These are phyloP conservation scores for Colletotrichum truncatum DNA, from an alignment of 2,329 filamentous ascomycete species.

Conservation along the genomic window DNA sequence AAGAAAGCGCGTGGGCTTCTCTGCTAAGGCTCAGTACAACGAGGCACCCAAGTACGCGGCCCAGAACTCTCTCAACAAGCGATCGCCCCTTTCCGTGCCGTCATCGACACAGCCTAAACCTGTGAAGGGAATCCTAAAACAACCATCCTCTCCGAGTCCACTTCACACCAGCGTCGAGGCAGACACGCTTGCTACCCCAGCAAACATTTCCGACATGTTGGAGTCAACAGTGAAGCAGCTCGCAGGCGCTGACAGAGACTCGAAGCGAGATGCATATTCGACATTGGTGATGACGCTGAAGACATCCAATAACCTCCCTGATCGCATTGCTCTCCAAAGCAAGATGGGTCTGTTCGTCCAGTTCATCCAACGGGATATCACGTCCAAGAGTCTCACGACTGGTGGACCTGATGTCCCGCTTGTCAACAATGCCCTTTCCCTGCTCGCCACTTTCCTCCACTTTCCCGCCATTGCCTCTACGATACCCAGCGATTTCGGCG, in stretches of 20 bases:
- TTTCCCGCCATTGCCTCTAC: slow-evolving; percentile 75
- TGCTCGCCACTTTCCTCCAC: slow-evolving; percentile 81
- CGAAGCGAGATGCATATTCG: slow-evolving; percentile 86
- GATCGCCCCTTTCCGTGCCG: slow-evolving; percentile 51
- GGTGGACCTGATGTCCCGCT: slow-evolving; percentile 73
- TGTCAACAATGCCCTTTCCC: slow-evolving; percentile 78
- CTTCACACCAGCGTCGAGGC: slow-evolving; percentile 48
- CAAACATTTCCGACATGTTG: slow-evolving; percentile 80
- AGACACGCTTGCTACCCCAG: slow-evolving; percentile 47
- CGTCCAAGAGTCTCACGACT: slow-evolving; percentile 61
- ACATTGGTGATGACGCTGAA: slow-evolving; percentile 80
- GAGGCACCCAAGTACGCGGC: slow-evolving; percentile 58
- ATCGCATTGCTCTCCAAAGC: slow-evolving; percentile 74
- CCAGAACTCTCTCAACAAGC: slow-evolving; percentile 45
- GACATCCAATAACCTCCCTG: slow-evolving; percentile 83
- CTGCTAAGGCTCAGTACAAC: slow-evolving; percentile 63
- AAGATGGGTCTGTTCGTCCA: slow-evolving; percentile 83
- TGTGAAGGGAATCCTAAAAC: slow-evolving; percentile 81
- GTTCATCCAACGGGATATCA: slow-evolving; percentile 86
- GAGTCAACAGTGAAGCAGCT: slow-evolving; percentile 87
- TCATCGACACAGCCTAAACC: slow-evolving; percentile 54
- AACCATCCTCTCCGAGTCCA: slow-evolving; percentile 59
- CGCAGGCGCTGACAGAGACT: slow-evolving; percentile 75
- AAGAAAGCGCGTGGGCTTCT: slow-evolving; percentile 67
- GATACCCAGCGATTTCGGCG: slow-evolving; percentile 80